Base-by-base conservation (phyloP, 2,329 filamentous ascomycete species). In the Paecilomyces dactylethromorphus region DNA sequence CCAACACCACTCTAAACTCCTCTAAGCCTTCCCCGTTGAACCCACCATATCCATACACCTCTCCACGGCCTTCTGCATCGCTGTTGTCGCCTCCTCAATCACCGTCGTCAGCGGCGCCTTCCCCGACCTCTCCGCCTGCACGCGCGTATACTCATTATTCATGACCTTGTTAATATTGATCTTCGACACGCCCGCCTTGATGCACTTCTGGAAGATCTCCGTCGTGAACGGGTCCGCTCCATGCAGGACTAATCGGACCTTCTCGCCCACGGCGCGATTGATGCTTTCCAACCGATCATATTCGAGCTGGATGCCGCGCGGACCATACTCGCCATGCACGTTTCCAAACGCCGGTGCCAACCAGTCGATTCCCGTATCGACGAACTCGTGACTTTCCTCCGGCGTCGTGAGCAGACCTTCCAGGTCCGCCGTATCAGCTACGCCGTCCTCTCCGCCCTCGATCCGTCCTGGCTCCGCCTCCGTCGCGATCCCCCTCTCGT, bases 301-400 rank as follows among this genome's bases (percentile, higher is more conserved):
- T 66, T 89, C 86, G 18, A 88, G 71, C 69, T 81, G 78, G 24
- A 86, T 84, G 0, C 87, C 88, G 15, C 83, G 74, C 0, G 84
- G 81, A 0, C 87, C 87, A 72, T 91, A 91, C 65, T 86, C 84
- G 5, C 88, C 88, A 73, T 91, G 88, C 52, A 91, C 85, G 66
- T 91, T 91, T 3, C 88, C 88, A 74, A 91, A 90, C 0, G 87
- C 87, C 0, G 88, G 89, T 2, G 89, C 89, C 13, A 92, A 76
- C 76, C 87, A 87, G 66, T 91, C 86, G 67, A 91, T 88, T 0
- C 87, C 88, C 11, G 87, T 88, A 1, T 78, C 81, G 3, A 90
- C 81, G 65, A 92, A 91, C 66, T 89, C 84, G 62, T 85, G 81
- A 7, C 86, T 87, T 72, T 91, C 84, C 62, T 88, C 86, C 0